Base-by-base conservation (phyloP, 345 rosid genomes). In the Streptanthus diversifolius region DNA sequence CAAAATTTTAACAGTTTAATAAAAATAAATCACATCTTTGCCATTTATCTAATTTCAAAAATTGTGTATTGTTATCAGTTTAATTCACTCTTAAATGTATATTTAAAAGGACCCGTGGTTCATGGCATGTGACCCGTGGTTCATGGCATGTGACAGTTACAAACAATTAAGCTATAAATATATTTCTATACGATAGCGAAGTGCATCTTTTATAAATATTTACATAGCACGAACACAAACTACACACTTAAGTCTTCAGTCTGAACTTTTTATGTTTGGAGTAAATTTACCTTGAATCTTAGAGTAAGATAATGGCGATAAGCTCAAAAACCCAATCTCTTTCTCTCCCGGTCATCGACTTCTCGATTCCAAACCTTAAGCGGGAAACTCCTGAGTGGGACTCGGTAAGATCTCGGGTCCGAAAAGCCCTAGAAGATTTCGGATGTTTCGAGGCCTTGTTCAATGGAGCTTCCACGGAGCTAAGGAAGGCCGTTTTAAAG, bases 391-490 rank as follows among this genome's bases (percentile, higher is more conserved):
- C 44, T 1, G 81, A 77, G 39, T 88, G 88, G 86, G 76, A 61
- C 14, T 61, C 59, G 1, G 74, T 79, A 63, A 82, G 77, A 73
- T 37, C 52, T 33, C 62, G 49, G 12, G 86, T 84, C 63, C 71
- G 76, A 54, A 29, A 65, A 69, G 84, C 88, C 13, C 75, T 86
- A 5, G 87, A 82, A 66, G 86, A 84, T 7, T 83, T 73, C 40
- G 90, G 93, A 7, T 84, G 86, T 69, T 88, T 88, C 19, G 87
- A 86, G 79, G 93, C 84, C 2, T 59, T 57, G 48, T 82, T 79
- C 43, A n/a, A 85, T 56, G 79, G 69, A 57, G 79, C 71, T 72
- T 77, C 93, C 0, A 1, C 9, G 11, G 87, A 84, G 39, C 66
- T 68, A 12, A n/a, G 82, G 27, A 71, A 80, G 56, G 69, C 77